These are phyloP conservation scores for Kluyveromyces sp. DNA, from an alignment of 1,139 yeast species.

Conservation along the genomic window DNA sequence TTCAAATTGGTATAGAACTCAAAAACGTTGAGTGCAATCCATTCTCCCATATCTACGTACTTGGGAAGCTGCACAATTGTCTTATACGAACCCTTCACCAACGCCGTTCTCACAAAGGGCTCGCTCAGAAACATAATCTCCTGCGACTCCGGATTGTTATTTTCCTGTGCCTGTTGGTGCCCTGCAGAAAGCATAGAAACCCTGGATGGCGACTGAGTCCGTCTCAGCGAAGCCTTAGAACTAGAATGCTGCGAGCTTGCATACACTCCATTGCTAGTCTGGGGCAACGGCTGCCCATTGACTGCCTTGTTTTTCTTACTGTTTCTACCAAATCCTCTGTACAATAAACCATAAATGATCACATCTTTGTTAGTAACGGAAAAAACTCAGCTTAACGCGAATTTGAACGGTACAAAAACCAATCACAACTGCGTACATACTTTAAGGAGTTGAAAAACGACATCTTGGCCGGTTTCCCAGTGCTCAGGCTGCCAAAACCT, in stretches of 20 bases:
- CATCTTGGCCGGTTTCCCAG: constrained; percentile 8
- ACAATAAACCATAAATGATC: constrained; percentile 1
- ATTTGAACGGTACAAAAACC: no score
- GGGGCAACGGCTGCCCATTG: constrained; percentile 11
- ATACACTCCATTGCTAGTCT: constrained; percentile 22
- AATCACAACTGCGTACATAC: no score
- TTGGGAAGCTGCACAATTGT: constrained; percentile 93
- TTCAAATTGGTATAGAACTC: constrained; percentile 82
- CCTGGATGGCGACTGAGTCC: constrained; percentile 32
- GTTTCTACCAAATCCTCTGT: constrained; percentile 37
- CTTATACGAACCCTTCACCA: constrained; percentile 95
- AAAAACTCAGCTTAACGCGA: no score
- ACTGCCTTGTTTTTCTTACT: constrained; percentile 34
- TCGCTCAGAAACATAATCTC: constrained; percentile 61
- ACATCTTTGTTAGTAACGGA: neutral
- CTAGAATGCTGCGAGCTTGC: constrained; percentile 32
- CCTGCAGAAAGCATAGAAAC: constrained; percentile 14
- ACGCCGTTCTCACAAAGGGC: constrained; percentile 88
- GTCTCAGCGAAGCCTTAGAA: constrained; percentile 34
- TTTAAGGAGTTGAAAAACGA: constrained; percentile 14
- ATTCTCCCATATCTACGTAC: constrained; percentile 88
- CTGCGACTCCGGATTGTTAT: constrained; percentile 42
- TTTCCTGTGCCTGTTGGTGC: constrained; percentile 7
- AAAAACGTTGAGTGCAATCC: constrained; percentile 90
- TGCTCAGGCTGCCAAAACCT: neutral